Conservation (phyloP, 208 protist genomes). For the Tritrichomonas musculus region DNA sequence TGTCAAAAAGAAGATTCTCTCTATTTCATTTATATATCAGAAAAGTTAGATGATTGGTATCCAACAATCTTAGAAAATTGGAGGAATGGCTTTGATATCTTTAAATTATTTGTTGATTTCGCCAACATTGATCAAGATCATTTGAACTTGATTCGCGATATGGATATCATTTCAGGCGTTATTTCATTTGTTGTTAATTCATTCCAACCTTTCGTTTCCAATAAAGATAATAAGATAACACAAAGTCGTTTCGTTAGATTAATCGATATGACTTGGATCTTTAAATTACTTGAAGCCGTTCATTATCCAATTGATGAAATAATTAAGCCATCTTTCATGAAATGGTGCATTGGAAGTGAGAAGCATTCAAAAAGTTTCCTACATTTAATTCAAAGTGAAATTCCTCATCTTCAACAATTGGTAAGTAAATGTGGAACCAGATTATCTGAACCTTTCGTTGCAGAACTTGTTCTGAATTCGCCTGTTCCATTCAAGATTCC, state of each 20-base stretch:
- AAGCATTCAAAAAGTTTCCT: neutral
- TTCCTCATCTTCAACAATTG: neutral
- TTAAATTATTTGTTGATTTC: neutral
- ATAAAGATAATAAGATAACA: neutral
- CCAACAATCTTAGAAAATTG: neutral
- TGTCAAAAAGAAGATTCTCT: neutral
- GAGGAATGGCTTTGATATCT: conserved; percentile 20
- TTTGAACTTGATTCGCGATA: neutral
- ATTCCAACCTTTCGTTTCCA: neutral
- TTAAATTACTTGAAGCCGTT: neutral
- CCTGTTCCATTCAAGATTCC: neutral
- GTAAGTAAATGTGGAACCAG: neutral
- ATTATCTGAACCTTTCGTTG: neutral
- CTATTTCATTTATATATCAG: neutral
- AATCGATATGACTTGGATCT: neutral
- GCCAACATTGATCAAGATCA: neutral
- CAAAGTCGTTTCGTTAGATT: neutral
- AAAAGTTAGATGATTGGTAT: neutral
- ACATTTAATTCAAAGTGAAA: neutral
- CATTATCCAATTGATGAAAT: neutral
- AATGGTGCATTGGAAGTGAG: neutral
- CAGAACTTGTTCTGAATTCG: neutral
- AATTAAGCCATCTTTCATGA: neutral
- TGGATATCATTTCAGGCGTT: neutral
- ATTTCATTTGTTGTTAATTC: neutral